Base-by-base conservation (phyloP, 768 basidiomycete genomes). In the Chalciporus sphaerocephalus region DNA sequence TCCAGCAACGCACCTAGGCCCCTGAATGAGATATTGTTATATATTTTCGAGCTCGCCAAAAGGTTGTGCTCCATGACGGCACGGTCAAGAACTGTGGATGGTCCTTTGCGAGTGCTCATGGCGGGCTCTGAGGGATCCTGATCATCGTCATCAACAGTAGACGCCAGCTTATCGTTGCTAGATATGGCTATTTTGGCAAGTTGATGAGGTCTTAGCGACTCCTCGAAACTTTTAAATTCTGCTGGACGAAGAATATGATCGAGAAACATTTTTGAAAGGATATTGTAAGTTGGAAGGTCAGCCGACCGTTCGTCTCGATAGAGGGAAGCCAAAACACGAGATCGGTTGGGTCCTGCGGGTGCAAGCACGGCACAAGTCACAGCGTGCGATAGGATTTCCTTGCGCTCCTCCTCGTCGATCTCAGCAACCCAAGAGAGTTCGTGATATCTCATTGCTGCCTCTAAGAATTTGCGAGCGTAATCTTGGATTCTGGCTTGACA, bases 61-160 rank as follows among this genome's bases (percentile, higher is more conserved):
- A 99, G 75, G 65, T 99, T 99, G 69, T 99, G 96, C 64, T 99
- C 96, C 86, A 98, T 91, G 37, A 99, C 93, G 6, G 96, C 96
- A 37, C 94, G 81, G 64, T 98, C 96, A 34, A 99, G 77, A 16
- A 99, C 94, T 9, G 94, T 98, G 6, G 91, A 85, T 3, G 96
- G 95, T 1, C 93, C 95, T 33, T 86, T 91, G 51, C 93, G 79
- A 30, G 79, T 89, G 67, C 86, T 89, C 13, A 75, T 69, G 11
- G 69, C 73, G 7, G 80, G 74, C 21, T 83, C 83, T 22, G 64
- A 65, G 35, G 68, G 70, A 44, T 70, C 72, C 42, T 83, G 70
- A 44, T 70, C 72, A 43, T 83, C 80, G 42, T 80, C 78, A 34
- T 78, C 76, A 20, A 79, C 75, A 21, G 79, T 70, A 12, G 87